Conservation (phyloP, 2,329 filamentous ascomycete genomes). For the Colletotrichum graminicola region DNA sequence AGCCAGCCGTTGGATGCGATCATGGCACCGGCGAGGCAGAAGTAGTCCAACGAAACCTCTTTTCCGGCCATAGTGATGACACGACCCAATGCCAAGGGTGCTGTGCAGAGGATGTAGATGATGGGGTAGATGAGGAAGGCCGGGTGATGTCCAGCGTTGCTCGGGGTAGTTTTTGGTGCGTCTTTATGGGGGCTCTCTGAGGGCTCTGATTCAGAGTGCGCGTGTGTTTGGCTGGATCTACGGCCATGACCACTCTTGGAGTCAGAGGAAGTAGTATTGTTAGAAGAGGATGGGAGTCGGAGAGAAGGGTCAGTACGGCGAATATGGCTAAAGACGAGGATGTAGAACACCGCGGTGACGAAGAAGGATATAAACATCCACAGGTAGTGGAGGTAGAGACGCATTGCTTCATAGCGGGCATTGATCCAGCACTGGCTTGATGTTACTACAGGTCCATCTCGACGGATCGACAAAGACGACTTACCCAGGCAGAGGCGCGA, state of each 20-base stretch:
- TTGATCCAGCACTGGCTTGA: constrained; percentile 71
- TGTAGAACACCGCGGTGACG: constrained; percentile 55
- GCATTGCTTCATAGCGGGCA: constrained; percentile 61
- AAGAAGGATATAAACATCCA: constrained; percentile 66
- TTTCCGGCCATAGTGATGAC: constrained; percentile 67
- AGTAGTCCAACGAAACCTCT: constrained; percentile 60
- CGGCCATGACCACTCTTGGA: constrained; percentile 16
- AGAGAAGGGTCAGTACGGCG: constrained; percentile 48
- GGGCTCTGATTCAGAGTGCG: constrained; percentile 1
- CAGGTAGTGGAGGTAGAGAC: constrained; percentile 72
- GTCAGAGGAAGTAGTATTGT: constrained; percentile 27
- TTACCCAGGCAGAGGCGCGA: constrained; percentile 66
- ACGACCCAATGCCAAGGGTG: constrained; percentile 69
- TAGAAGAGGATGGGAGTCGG: constrained; percentile 39
- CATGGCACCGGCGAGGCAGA: constrained; percentile 64
- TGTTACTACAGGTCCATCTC: constrained; percentile 69
- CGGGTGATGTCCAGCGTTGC: constrained; percentile 30
- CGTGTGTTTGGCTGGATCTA: neutral
- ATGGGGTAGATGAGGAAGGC: constrained; percentile 70
- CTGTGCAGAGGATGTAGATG: constrained; percentile 72
- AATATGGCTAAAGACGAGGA: constrained; percentile 56
- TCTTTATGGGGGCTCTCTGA: constrained; percentile 3
- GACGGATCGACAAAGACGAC: constrained; percentile 66
- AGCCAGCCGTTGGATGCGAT: constrained; percentile 63
- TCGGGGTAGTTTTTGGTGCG: neutral